Evolutionary conservation across 2,329 filamentous ascomycete species (phyloP), one percentile per base, ranked within the genome.

Genomic region (Endothia cerciana): DNA sequence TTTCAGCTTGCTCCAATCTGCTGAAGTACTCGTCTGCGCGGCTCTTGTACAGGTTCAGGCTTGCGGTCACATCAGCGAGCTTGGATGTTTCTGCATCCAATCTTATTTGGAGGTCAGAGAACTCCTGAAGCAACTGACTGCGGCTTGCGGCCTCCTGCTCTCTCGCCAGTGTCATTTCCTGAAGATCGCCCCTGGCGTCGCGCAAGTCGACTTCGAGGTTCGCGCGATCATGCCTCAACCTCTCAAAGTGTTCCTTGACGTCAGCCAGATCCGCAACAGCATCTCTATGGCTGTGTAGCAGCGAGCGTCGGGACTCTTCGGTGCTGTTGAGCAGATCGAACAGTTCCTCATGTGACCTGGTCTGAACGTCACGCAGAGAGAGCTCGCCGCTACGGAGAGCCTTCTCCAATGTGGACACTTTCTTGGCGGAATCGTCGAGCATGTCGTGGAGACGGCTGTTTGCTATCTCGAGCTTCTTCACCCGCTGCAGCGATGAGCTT

Each of bases 1-100:
- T 96, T 77, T 99, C 94, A 19, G 95, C 95, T 75, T 98, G 94
- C 77, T 99, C 94, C 25, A 99, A 87, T 79, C 97, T 97, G 81
- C 89, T 91, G 79, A 97, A 99, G 78, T 99, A 98, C 75, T 98
- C 94, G 74, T 98, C 93, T 4, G 94, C 91, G 53, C 94, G 89
- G 69, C 87, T 89, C 84, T 97, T 97, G 83, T 98, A 99, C 68
- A 97, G 81, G 68, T 88, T 89, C 51, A 98, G 85, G 76, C 91
- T 97, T 3, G 93, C 91, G 8, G 88, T 89, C 55, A 97, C 89
- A 76, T 99, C 94, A 36, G 89, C 87, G 36, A 94, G 84, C 76
- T 91, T 94, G 0, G 93, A 97, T 0, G 89, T 87, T 78, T 98
- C 95, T 6, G 91, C 90, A 74, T 98, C 95, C 19, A 98, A 85